These are phyloP conservation scores for Trichocomaceae sp. DNA, from an alignment of 2,329 filamentous ascomycete genomes.

Conservation along the genomic window DNA sequence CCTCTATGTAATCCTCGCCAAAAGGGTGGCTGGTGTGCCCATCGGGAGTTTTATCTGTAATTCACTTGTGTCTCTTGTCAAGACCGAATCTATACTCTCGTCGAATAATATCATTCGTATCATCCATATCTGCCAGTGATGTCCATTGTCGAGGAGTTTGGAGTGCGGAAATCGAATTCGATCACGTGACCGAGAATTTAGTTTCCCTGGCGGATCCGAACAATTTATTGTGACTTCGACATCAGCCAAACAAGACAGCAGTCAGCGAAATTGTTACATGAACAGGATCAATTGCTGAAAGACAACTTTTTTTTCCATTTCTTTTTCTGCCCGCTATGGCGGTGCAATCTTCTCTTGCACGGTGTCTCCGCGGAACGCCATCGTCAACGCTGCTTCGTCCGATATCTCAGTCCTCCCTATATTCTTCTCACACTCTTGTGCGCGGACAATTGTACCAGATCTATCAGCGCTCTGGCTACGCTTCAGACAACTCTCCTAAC, in stretches of 20 bases:
- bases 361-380: constrained; percentile 6
- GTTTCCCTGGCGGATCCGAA: not conserved
- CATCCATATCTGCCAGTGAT: too few relatives aligned
- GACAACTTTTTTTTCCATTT: not conserved
- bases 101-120: too few relatives aligned
- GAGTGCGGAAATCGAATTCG: too few relatives aligned
- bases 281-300: constrained; percentile 2
- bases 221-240: not conserved
- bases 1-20: too few relatives aligned
- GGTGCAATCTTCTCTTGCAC: constrained; percentile 6
- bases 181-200: constrained; percentile 23
- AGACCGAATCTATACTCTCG: too few relatives aligned
- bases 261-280: not conserved
- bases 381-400: constrained; percentile 1
- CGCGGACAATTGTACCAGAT: not conserved
- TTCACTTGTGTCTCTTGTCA: too few relatives aligned
- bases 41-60: too few relatives aligned
- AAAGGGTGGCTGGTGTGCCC: too few relatives aligned
- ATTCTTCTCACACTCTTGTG: not conserved
- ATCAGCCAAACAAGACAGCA: not conserved
- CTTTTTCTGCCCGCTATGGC: constrained; percentile 5
- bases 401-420: not conserved
- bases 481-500: not conserved
- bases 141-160: too few relatives aligned
- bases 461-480: not conserved